Percentiles rank a stretch among this genome's conserved stretches.
Evolutionary conservation across 179 eudicot genomes (phyloP).

Genomic region (Monotropa hypopitys): DNA sequence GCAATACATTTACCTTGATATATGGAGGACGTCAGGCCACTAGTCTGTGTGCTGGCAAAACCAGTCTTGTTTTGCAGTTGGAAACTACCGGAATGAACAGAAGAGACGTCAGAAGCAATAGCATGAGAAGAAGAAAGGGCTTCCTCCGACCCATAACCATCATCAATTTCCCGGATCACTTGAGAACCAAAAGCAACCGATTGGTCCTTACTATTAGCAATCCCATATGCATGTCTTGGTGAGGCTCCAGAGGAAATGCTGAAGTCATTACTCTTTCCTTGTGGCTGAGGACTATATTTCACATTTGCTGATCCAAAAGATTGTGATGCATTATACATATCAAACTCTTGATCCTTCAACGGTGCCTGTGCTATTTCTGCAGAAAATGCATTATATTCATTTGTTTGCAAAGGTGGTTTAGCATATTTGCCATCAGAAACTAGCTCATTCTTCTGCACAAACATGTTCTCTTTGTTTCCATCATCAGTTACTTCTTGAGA

Average conservation of each 20-base stretch:
- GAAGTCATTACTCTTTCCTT: conserved; percentile 11
- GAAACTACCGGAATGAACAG: conserved; percentile 21
- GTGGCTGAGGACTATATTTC: conserved; percentile 11
- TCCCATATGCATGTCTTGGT: conserved; percentile 23
- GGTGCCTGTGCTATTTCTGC: conserved; percentile 21
- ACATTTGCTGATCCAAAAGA: conserved; percentile 15
- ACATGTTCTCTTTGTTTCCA: conserved; percentile 20
- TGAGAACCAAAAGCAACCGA: conserved; percentile 2
- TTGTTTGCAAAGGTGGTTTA: conserved; percentile 11
- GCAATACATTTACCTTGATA: conserved; percentile 22
- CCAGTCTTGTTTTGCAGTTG: conserved; percentile 22
- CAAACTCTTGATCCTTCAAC: conserved; percentile 23
- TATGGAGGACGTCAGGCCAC: conserved; percentile 10
- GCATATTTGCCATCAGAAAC: conserved; percentile 19
- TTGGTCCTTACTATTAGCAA: conserved; percentile 12
- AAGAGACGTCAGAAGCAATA: conserved; percentile 14
- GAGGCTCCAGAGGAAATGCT: conserved; percentile 20
- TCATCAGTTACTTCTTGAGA: conserved; percentile 16
- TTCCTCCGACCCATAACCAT: conserved; percentile 21
- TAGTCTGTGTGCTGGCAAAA: conserved; percentile 12
- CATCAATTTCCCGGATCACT: conserved; percentile 15
- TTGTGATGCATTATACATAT: conserved; percentile 14
- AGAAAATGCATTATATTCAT: conserved; percentile 17
- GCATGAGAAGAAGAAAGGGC: conserved; percentile 14
- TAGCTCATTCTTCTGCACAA: conserved; percentile 14